Conservation (phyloP, 257 asterid genomes). For the Verbena officinalis region DNA sequence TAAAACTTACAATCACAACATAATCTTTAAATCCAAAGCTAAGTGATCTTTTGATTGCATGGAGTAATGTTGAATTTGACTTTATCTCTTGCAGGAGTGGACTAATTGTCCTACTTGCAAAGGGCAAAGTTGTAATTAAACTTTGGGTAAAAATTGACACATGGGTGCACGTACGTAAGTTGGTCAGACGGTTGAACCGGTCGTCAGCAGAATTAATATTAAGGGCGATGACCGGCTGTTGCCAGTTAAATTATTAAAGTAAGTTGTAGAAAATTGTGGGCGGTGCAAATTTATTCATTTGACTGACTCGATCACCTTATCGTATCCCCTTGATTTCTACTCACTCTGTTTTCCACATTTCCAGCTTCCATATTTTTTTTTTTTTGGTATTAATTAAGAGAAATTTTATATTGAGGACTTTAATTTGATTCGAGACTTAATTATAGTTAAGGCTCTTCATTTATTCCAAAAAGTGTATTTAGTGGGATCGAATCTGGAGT, state of each 20-base stretch:
- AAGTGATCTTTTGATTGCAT: conserved; percentile 2
- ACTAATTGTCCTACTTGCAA: neutral
- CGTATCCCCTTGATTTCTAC: conserved; percentile 29
- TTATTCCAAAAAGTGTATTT: no score
- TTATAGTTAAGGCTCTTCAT: no score
- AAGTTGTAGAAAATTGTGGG: conserved; percentile 32
- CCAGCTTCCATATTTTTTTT: neutral
- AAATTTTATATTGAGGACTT: no score
- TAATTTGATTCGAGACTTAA: no score
- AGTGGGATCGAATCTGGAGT: no score
- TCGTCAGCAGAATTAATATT: no score
- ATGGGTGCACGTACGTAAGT: no score
- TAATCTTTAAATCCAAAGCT: neutral
- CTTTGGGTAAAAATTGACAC: no score
- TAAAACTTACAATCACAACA: neutral
- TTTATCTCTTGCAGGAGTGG: no score
- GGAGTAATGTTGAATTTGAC: conserved; percentile 5
- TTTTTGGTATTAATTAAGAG: neutral
- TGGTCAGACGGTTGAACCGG: conserved; percentile 16
- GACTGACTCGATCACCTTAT: conserved; percentile 14
- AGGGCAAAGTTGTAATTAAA: no score
- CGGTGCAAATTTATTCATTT: conserved; percentile 31
- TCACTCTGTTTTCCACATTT: neutral
- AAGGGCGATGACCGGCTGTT: conserved; percentile 18
- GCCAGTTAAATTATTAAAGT: conserved; percentile 21